Conservation (phyloP, 31 red algal species). For the Asparagopsis taxiformis region DNA sequence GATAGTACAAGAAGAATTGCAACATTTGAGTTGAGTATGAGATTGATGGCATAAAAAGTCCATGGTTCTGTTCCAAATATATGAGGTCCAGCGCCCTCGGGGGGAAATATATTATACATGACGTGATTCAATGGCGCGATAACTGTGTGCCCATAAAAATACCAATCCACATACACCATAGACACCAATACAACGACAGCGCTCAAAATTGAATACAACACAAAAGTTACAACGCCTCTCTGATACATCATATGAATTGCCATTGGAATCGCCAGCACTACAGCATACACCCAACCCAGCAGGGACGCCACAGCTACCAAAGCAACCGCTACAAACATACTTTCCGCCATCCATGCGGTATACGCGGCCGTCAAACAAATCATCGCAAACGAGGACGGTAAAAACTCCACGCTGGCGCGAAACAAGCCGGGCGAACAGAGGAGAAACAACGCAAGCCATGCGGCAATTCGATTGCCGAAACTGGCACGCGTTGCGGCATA, state of each 20-base stretch:
- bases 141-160: slow-evolving; percentile 58
- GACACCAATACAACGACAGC: slow-evolving; percentile 2
- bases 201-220: slow-evolving; percentile 10
- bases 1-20: slow-evolving; percentile 6
- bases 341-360: slow-evolving; percentile 48
- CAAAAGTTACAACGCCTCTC: slow-evolving; percentile 23
- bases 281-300: slow-evolving; percentile 84
- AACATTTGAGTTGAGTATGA: slow-evolving; percentile 70
- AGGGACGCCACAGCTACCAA: slow-evolving; percentile 60
- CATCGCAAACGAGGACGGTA: slow-evolving; percentile 83
- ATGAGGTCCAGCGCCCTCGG: slow-evolving; percentile 60
- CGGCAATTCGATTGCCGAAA: slow-evolving; percentile 29
- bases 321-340: slow-evolving; percentile 20
- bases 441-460: slow-evolving; percentile 44
- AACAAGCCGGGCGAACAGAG: slow-evolving; percentile 67
- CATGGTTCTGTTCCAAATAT: slow-evolving; percentile 76
- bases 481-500: slow-evolving; percentile 17
- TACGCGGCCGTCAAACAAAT: slow-evolving; percentile 46
- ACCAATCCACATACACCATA: slow-evolving; percentile 41
- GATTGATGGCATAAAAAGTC: slow-evolving; percentile 71
- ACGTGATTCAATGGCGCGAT: slow-evolving; percentile 68
- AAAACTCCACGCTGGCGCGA: slow-evolving; percentile 48
- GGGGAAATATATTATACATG: slow-evolving; percentile 83
- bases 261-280: slow-evolving; percentile 62
- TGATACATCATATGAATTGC: slow-evolving; percentile 32